Evolutionary conservation across 495 filamentous ascomycete genomes (phyloP).

Genomic region (Xanthoparmelia taractica): DNA sequence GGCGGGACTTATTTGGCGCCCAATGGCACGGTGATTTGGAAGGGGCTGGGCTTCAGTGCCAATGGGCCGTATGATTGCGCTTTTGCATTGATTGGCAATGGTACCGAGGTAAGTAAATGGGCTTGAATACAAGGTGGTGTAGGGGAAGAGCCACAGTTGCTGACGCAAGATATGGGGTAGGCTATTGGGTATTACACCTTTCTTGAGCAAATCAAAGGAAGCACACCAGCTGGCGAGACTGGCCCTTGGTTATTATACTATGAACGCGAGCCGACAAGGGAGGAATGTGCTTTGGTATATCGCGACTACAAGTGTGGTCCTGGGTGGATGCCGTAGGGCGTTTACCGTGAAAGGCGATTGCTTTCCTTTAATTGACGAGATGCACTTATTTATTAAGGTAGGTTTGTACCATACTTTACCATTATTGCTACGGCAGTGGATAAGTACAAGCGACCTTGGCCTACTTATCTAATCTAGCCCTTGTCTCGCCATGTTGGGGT

Average conservation of each 20-base stretch:
- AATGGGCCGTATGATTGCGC: background rate
- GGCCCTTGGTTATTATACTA: background rate
- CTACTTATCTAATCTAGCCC: too few relatives aligned
- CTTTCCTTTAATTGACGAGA: too few relatives aligned
- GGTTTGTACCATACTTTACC: too few relatives aligned
- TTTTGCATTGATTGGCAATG: background rate
- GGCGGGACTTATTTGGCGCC: slow-evolving; percentile 1
- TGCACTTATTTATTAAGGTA: too few relatives aligned
- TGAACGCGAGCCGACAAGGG: background rate
- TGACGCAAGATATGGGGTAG: background rate
- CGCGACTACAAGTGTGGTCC: background rate
- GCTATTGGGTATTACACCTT: background rate
- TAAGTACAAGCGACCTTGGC: too few relatives aligned
- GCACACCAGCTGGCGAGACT: background rate
- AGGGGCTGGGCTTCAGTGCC: background rate
- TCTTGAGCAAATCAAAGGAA: background rate
- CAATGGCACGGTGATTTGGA: background rate
- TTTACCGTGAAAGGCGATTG: too few relatives aligned
- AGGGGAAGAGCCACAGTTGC: background rate
- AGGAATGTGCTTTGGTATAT: slow-evolving; percentile 2
- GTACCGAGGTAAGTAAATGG: background rate
- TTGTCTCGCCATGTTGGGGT: too few relatives aligned
- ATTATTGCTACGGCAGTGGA: too few relatives aligned
- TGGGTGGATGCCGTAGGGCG: background rate
- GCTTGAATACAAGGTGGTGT: background rate